Evolutionary conservation across 2,329 filamentous ascomycete genomes (phyloP).

Genomic region (Ophiostoma angusticollis): DNA sequence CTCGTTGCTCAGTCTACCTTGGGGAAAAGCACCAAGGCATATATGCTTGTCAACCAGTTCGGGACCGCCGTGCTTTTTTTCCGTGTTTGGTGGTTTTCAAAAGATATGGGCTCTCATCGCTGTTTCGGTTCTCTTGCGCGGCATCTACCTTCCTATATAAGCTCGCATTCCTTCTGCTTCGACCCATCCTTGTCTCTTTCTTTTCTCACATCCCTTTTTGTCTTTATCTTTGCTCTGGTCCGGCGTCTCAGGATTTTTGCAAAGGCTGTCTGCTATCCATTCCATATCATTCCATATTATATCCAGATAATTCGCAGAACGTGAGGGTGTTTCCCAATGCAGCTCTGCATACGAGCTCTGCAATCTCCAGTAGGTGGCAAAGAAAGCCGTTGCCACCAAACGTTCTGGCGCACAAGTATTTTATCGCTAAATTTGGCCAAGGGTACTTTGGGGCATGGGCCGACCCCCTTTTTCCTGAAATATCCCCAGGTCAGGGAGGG

Average conservation of each 20-base stretch:
- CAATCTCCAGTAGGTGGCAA: too few relatives aligned
- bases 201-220: not conserved
- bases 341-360: too few relatives aligned
- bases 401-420: too few relatives aligned
- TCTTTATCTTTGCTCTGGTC: not conserved
- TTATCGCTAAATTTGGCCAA: not conserved
- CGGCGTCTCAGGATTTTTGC: constrained; percentile 7
- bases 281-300: too few relatives aligned
- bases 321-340: not conserved
- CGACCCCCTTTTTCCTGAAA: not conserved
- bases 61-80: too few relatives aligned
- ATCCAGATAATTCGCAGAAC: constrained; percentile 11
- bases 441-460: not conserved
- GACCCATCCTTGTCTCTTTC: not conserved
- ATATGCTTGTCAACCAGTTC: too few relatives aligned
- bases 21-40: not conserved
- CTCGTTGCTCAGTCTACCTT: too few relatives aligned
- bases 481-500: constrained; percentile 3
- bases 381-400: too few relatives aligned
- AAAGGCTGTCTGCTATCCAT: constrained; percentile 6
- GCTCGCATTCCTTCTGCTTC: not conserved
- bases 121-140: not conserved
- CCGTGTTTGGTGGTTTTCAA: not conserved
- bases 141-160: too few relatives aligned
- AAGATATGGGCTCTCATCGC: not conserved